A percentile compares a stretch with the other conserved stretches of the same genome.
phyloP scores from a whole-genome alignment of 2,329 filamentous ascomycete species.

The Claviceps lovelessii region DNA sequence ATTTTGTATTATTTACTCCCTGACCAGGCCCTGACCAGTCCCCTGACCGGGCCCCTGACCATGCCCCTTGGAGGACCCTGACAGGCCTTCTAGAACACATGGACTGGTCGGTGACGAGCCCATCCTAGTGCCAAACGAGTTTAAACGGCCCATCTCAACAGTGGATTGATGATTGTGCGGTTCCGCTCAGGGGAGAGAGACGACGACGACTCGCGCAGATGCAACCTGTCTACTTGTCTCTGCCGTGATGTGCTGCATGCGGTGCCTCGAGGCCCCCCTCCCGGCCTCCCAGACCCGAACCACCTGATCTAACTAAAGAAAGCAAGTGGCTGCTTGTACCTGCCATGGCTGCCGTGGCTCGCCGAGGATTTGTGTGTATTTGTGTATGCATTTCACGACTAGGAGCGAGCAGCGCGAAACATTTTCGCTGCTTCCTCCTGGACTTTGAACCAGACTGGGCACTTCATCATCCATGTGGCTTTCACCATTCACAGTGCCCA shows the following conservation, averaged over 20 bases:
- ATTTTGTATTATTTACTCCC: slow-evolving; percentile 2
- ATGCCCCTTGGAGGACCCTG: background rate
- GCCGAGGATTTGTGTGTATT: no score
- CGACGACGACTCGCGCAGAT: background rate
- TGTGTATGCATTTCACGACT: no score
- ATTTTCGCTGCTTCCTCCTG: no score
- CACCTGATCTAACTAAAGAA: no score
- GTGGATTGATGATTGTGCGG: background rate
- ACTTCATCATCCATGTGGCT: no score
- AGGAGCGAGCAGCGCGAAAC: no score
- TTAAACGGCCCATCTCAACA: background rate
- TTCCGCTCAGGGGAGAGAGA: background rate
- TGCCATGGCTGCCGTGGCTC: no score
- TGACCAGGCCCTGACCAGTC: slow-evolving; percentile 3
- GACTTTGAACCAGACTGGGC: no score
- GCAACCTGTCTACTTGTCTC: background rate
- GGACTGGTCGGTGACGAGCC: background rate
- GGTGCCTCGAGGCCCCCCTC: background rate
- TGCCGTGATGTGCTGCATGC: no score
- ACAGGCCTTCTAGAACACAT: slow-evolving; percentile 4
- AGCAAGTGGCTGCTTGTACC: no score
- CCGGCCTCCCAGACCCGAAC: background rate
- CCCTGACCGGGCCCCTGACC: background rate
- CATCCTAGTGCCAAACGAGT: slow-evolving; percentile 4
- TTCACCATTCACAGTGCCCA: no score